Evolutionary conservation across 352 stramenopile genomes (phyloP), one percentile per base, ranked within the genome.

Genomic region (Halophytophthora polymorphica): DNA sequence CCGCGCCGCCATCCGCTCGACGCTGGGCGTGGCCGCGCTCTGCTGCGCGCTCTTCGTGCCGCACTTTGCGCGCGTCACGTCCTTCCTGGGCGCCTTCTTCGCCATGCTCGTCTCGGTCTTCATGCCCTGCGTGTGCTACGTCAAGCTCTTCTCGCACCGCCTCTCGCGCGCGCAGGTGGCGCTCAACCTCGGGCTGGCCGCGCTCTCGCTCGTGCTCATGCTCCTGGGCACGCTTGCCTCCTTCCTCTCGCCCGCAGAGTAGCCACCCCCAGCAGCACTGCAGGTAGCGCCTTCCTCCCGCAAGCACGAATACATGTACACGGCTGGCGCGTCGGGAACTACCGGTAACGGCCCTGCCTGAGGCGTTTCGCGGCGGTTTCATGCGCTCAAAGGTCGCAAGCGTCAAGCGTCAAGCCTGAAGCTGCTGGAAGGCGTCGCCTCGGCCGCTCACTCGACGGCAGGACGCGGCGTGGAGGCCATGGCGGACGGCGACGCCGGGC

Each of bases 1-100:
- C 50, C 77, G 79, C 31, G 77, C 78, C 1, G 72, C 83, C 38
- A 69, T 94, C 21, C 83, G 83, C 41, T 77, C 76, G 25, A 66
- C 59, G 3, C 73, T 94, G 45, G 76, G 71, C 13, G 54, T 83
- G 38, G 38, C 44, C 12, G 64, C 79, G 19, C 49, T 94, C 40
- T 71, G 83, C 40, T 80, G 78, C 31, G 83, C 77, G 23, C 55
- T 93, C 22, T 88, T 78, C 38, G 73, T 95, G 46, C 85, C 85
- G 29, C 76, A 92, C 51, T 95, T 95, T 60, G 85, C 83, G 12
- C 81, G 79, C 18, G 67, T 94, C 35, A 93, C 80, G 47, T 89
- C 79, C 17, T 93, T 95, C 52, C 58, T 94, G 15, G 85, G 85
- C 14, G 77, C 85, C 18, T 93, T 94, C 54, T 95, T 91, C 51